These are phyloP conservation scores for Penicillium sp. DNA, from an alignment of 2,329 filamentous ascomycete species.

Conservation along the genomic window DNA sequence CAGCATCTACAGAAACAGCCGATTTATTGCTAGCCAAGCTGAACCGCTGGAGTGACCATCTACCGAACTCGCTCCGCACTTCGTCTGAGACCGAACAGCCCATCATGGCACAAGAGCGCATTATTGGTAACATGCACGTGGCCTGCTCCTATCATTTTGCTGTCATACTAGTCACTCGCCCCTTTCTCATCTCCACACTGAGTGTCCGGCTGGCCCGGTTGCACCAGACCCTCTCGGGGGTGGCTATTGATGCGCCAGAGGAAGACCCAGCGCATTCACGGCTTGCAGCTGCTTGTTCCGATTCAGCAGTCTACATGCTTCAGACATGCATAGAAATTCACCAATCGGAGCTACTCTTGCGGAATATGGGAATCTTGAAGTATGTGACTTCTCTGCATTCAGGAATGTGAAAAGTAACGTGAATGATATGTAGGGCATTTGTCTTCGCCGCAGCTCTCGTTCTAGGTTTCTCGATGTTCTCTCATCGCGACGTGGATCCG, in stretches of 20 bases:
- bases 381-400: conserved; percentile 29
- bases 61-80: conserved; percentile 39
- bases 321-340: conserved; percentile 54
- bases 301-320: conserved; percentile 55
- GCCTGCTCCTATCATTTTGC: conserved; percentile 60
- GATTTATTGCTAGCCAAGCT: conserved; percentile 45
- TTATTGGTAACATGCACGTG: conserved; percentile 54
- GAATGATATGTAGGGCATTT: conserved; percentile 42
- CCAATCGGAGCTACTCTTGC: conserved; percentile 45
- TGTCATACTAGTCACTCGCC: conserved; percentile 57
- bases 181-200: conserved; percentile 53
- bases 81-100: conserved; percentile 17
- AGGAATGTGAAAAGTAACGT: background rate
- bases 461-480: conserved; percentile 57
- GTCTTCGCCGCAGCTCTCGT: conserved; percentile 59
- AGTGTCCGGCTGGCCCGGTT: conserved; percentile 37
- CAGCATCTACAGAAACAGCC: conserved; percentile 33
- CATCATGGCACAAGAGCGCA: conserved; percentile 30
- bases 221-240: conserved; percentile 23
- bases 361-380: conserved; percentile 62
- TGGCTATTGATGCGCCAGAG: conserved; percentile 10
- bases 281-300: conserved; percentile 54
- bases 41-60: conserved; percentile 46
- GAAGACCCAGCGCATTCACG: conserved; percentile 32
- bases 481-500: conserved; percentile 46